Conservation (phyloP, 345 rosid genomes). For the Corchorus capsularis region DNA sequence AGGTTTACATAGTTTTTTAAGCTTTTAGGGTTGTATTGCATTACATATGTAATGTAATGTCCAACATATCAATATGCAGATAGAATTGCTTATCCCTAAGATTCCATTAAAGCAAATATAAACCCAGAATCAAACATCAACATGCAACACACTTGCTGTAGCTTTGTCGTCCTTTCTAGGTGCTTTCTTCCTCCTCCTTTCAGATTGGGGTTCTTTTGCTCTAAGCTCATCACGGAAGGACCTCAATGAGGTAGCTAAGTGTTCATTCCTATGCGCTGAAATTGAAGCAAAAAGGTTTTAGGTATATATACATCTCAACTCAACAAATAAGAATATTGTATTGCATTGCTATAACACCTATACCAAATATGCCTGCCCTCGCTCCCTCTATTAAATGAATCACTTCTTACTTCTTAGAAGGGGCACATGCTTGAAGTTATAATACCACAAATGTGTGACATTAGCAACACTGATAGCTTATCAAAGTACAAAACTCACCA, state of each 20-base stretch:
- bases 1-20: background rate
- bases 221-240: conserved; percentile 61
- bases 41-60: background rate
- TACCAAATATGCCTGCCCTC: background rate
- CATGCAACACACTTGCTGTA: conserved; percentile 32
- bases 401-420: background rate
- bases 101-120: background rate
- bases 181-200: conserved; percentile 70
- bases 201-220: conserved; percentile 71
- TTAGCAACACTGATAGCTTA: background rate
- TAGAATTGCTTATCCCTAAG: background rate
- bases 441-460: background rate
- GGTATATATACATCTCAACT: background rate
- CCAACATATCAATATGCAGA: background rate
- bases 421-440: background rate
- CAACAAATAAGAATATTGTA: background rate
- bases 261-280: conserved; percentile 91
- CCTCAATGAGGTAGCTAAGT: conserved; percentile 56
- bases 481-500: conserved; percentile 41
- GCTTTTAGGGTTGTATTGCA: background rate
- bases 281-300: conserved; percentile 9
- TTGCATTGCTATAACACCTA: background rate
- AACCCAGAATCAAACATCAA: conserved; percentile 18
- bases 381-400: background rate
- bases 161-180: conserved; percentile 51